A percentile compares a stretch with the other conserved stretches of the same genome.
Conservation (phyloP, 2,329 filamentous ascomycete genomes). For the Colletotrichum brevisporum region DNA sequence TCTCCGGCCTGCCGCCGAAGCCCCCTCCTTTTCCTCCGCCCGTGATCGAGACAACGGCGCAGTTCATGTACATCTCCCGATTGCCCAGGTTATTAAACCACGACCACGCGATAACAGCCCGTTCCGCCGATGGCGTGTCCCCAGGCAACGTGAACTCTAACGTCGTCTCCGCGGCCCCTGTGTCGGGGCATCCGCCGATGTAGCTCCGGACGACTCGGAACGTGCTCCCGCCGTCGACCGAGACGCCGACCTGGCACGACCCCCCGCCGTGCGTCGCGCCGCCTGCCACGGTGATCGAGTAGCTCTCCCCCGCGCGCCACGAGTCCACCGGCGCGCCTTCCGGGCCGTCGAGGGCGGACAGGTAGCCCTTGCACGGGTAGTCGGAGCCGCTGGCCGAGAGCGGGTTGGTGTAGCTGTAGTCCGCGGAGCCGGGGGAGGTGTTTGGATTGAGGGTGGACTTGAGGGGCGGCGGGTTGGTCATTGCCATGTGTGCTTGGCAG, state of each 20-base stretch:
- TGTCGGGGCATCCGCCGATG: constrained; percentile 52
- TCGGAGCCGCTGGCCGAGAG: constrained; percentile 67
- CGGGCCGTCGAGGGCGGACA: constrained; percentile 44
- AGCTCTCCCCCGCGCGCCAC: constrained; percentile 66
- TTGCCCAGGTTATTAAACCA: constrained; percentile 76
- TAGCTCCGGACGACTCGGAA: constrained; percentile 66
- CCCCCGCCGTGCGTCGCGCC: constrained; percentile 69
- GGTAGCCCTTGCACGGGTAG: constrained; percentile 72
- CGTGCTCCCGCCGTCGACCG: constrained; percentile 70
- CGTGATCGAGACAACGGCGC: constrained; percentile 69
- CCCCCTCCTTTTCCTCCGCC: constrained; percentile 35
- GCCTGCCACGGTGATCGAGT: constrained; percentile 68
- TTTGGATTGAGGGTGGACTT: constrained; percentile 45
- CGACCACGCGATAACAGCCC: constrained; percentile 72
- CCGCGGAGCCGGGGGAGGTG: constrained; percentile 55
- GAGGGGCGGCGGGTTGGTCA: constrained; percentile 49
- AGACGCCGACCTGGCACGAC: constrained; percentile 74
- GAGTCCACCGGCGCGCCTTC: constrained; percentile 61
- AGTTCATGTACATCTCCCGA: constrained; percentile 80
- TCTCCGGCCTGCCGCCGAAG: constrained; percentile 65
- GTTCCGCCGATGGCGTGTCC: constrained; percentile 61
- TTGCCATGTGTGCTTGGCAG: constrained; percentile 47
- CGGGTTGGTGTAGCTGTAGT: constrained; percentile 70
- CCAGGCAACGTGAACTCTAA: constrained; percentile 55
- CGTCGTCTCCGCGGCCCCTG: constrained; percentile 46